These are phyloP conservation scores for Boletellus deceptivus DNA, from an alignment of 1,284 basidiomycete species.

Conservation along the genomic window DNA sequence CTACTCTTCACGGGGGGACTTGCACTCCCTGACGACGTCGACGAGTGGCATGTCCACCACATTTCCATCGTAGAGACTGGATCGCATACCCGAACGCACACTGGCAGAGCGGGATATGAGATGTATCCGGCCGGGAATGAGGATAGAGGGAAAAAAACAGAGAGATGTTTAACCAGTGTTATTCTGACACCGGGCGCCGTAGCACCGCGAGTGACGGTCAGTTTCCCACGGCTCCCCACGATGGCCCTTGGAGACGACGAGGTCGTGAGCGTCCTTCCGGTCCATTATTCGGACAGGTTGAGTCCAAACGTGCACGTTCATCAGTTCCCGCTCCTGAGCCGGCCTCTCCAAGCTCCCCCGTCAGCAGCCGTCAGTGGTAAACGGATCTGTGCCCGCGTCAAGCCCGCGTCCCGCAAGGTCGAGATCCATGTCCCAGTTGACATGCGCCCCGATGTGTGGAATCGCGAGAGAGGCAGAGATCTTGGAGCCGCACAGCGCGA, in stretches of 20 bases:
- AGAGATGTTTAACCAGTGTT: conserved; percentile 6
- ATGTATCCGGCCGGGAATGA: conserved; percentile 1
- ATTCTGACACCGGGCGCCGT: conserved; percentile 2
- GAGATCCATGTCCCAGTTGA: conserved; percentile 79
- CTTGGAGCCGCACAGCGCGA: conserved; percentile 61
- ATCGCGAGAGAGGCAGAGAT: conserved; percentile 60
- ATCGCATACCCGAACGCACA: conserved; percentile 3
- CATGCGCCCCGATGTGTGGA: conserved; percentile 75
- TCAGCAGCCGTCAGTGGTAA: conserved; percentile 70
- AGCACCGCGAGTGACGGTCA: neutral
- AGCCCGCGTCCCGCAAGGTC: conserved; percentile 56
- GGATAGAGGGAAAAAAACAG: too few relatives aligned
- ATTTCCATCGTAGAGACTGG: conserved; percentile 7
- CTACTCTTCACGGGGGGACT: conserved; percentile 8
- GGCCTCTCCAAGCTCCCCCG: conserved; percentile 72
- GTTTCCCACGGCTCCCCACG: conserved; percentile 16
- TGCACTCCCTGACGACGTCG: conserved; percentile 12
- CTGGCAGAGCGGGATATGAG: neutral
- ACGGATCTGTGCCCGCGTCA: conserved; percentile 68
- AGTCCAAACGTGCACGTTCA: conserved; percentile 67
- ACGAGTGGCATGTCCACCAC: conserved; percentile 15
- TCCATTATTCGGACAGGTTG: conserved; percentile 64
- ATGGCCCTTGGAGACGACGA: conserved; percentile 44
- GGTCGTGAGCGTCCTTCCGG: conserved; percentile 62
- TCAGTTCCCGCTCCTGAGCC: conserved; percentile 72